Evolutionary conservation across 1,284 basidiomycete genomes (phyloP).

Genomic region (Sutorius eximius): DNA sequence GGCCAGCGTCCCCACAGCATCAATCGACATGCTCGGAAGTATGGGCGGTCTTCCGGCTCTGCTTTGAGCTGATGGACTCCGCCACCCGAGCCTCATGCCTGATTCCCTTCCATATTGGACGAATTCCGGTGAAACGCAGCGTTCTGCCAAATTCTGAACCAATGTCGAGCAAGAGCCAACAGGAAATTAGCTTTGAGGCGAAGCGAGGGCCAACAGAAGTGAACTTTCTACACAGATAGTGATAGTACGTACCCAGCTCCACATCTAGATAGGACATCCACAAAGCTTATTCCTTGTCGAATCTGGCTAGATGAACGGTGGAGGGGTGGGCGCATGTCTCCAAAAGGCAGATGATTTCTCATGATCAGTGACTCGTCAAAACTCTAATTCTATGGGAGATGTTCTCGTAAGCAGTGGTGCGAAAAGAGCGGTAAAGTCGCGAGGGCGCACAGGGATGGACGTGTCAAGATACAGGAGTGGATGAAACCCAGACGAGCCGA

Average conservation of each 20-base stretch:
- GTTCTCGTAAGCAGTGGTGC: conserved; percentile 20
- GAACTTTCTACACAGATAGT: not conserved
- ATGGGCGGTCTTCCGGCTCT: not conserved
- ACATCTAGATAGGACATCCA: not conserved
- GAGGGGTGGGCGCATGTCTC: not conserved
- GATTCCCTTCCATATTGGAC: not conserved
- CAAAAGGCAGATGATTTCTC: conserved; percentile 16
- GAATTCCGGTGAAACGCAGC: not conserved
- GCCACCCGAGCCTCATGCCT: not conserved
- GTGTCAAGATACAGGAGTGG: not conserved
- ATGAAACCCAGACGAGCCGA: not conserved
- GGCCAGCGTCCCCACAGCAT: conserved; percentile 5
- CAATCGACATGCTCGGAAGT: not conserved
- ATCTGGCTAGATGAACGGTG: conserved; percentile 27
- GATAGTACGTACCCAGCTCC: conserved; percentile 1
- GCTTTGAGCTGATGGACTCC: conserved; percentile 1
- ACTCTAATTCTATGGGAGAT: conserved; percentile 17
- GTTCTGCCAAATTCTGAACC: not conserved
- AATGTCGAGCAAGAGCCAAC: not conserved
- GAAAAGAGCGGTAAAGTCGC: not conserved
- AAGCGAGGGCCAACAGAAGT: conserved; percentile 2
- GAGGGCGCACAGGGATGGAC: not conserved
- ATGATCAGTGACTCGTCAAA: conserved; percentile 20
- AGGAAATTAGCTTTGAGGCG: not conserved
- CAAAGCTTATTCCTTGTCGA: conserved; percentile 4